phyloP scores from a whole-genome alignment of 805 yeast genomes.

The Barnettozyma populi region DNA sequence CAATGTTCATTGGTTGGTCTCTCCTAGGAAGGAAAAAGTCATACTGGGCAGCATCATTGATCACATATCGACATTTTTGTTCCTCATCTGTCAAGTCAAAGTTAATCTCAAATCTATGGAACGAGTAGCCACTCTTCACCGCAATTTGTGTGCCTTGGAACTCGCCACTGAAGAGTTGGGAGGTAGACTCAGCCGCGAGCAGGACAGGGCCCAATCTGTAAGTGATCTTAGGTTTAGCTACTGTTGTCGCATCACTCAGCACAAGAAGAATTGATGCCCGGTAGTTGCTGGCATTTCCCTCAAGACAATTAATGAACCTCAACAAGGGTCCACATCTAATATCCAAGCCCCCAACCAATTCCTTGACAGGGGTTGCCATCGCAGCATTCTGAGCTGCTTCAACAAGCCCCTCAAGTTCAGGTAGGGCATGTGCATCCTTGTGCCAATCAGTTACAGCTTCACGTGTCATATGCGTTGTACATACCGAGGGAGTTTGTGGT shows the following conservation, averaged over 20 bases:
- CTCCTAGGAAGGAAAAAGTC: conserved; percentile 66
- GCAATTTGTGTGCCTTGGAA: conserved; percentile 44
- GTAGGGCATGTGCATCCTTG: not conserved
- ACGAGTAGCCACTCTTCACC: conserved; percentile 41
- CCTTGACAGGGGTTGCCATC: conserved; percentile 8
- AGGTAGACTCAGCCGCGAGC: conserved; percentile 10
- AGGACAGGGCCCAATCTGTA: conserved; percentile 27
- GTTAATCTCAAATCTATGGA: conserved; percentile 61
- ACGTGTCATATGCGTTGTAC: not conserved
- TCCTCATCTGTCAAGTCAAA: conserved; percentile 44
- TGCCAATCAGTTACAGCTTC: not conserved
- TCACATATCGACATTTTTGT: conserved; percentile 56
- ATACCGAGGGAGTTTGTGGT: not conserved
- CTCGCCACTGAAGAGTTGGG: conserved; percentile 31
- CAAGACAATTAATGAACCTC: conserved; percentile 59
- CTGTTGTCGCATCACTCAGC: conserved; percentile 30
- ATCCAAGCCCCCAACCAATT: conserved; percentile 28
- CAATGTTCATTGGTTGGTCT: conserved; percentile 67
- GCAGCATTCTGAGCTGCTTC: conserved; percentile 11
- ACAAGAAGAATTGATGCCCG: conserved; percentile 69
- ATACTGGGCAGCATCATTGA: conserved; percentile 47
- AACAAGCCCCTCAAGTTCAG: not conserved
- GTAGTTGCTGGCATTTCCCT: conserved; percentile 45
- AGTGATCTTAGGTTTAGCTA: conserved; percentile 30
- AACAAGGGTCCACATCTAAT: conserved; percentile 75